Percentiles rank a stretch among this genome's conserved stretches.
Conservation (phyloP, 352 stramenopile genomes). For the Globisporangium nagaii region DNA sequence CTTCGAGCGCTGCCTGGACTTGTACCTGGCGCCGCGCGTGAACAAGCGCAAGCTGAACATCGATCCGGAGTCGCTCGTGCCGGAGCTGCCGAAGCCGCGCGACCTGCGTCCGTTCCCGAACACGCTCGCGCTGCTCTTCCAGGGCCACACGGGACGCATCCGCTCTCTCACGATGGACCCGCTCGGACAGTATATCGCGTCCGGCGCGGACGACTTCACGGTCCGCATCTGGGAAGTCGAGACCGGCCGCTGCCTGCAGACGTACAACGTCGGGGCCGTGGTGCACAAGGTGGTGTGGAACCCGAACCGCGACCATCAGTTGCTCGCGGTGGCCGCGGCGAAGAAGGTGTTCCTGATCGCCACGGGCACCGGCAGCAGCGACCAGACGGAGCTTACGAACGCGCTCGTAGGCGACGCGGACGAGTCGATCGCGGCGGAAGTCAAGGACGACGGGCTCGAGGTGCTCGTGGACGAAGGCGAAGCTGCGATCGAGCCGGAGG, state of each 20-base stretch:
- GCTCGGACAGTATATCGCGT: constrained; percentile 96
- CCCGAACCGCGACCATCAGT: constrained; percentile 93
- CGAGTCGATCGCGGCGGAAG: constrained; percentile 50
- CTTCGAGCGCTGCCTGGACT: constrained; percentile 99
- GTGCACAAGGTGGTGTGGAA: constrained; percentile 96
- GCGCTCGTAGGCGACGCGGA: constrained; percentile 88
- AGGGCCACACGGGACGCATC: constrained; percentile 88
- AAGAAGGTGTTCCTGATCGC: constrained; percentile 92
- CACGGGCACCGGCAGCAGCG: constrained; percentile 90
- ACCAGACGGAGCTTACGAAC: constrained; percentile 94
- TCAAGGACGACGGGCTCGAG: constrained; percentile 35
- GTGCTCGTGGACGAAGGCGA: constrained; percentile 74
- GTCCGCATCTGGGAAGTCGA: constrained; percentile 97
- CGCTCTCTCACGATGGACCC: constrained; percentile 92
- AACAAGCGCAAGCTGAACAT: constrained; percentile 98
- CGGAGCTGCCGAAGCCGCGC: constrained; percentile 93
- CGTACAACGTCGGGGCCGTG: constrained; percentile 88
- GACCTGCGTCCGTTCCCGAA: constrained; percentile 99
- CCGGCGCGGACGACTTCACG: constrained; percentile 93
- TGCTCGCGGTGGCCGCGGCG: constrained; percentile 90
- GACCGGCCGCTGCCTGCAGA: constrained; percentile 89
- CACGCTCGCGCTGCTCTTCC: constrained; percentile 84
- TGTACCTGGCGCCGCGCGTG: constrained; percentile 97
- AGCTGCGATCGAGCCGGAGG: constrained; percentile 59
- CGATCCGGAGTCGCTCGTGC: constrained; percentile 95